Percentiles rank a stretch among this genome's conserved stretches.
phyloP scores from a whole-genome alignment of 2,329 filamentous ascomycete species.

The Diaporthe destruens region DNA sequence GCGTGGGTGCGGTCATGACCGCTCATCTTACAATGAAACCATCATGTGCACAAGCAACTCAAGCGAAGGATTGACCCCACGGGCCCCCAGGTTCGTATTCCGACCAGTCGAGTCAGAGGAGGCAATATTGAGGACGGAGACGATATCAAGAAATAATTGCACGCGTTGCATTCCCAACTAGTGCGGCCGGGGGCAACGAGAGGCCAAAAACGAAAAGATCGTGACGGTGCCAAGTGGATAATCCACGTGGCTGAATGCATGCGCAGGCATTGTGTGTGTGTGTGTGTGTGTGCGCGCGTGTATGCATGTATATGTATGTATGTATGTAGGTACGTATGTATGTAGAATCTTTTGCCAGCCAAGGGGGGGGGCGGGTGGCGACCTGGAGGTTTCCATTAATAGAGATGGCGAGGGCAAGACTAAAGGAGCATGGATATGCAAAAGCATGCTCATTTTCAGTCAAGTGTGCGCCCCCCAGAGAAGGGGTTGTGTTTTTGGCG shows the following conservation, averaged over 20 bases:
- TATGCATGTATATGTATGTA: too few species aligned
- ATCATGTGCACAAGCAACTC: constrained; percentile 17
- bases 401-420: constrained; percentile 6
- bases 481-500: not conserved
- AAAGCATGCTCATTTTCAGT: constrained; percentile 6
- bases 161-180: constrained; percentile 8
- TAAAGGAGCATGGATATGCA: not conserved
- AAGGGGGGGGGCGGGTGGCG: not conserved
- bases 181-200: constrained; percentile 8
- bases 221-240: constrained; percentile 17
- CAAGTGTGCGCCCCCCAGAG: constrained; percentile 16
- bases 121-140: not conserved
- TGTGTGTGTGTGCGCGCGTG: too few species aligned
- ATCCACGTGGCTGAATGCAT: constrained; percentile 28
- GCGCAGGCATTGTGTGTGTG: not conserved
- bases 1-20: not conserved
- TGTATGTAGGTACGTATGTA: too few species aligned
- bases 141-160: not conserved
- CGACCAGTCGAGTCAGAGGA: constrained; percentile 29
- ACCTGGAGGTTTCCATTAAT: constrained; percentile 25
- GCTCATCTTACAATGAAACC: constrained; percentile 10
- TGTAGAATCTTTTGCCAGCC: not conserved
- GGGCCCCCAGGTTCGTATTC: constrained; percentile 18
- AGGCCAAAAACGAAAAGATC: not conserved
- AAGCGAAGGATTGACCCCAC: constrained; percentile 23